Evolutionary conservation across 1,139 yeast species (phyloP).

Genomic region (Lodderomyces parapsilosis): DNA sequence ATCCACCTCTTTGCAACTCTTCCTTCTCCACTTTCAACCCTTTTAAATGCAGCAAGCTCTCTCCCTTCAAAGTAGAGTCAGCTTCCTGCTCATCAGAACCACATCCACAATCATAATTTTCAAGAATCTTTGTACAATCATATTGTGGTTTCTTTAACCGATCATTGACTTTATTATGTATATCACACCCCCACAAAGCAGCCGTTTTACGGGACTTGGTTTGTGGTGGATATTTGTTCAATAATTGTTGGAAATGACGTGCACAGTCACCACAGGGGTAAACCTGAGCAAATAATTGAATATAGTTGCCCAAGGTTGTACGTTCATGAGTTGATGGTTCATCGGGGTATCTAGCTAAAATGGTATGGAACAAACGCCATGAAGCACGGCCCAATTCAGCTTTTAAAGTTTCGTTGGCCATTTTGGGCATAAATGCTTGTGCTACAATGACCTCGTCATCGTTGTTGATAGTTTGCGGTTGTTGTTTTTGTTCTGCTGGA

Average conservation of each 20-base stretch:
- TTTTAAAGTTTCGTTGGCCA: slow-evolving; percentile 62
- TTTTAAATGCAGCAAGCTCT: slow-evolving; percentile 39
- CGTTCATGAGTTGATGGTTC: slow-evolving; percentile 65
- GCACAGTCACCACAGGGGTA: slow-evolving; percentile 97
- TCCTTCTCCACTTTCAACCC: slow-evolving; percentile 44
- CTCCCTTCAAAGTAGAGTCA: slow-evolving; percentile 37
- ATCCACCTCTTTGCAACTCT: slow-evolving; percentile 41
- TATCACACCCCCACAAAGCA: slow-evolving; percentile 92
- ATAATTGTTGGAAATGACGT: slow-evolving; percentile 72
- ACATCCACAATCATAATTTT: slow-evolving; percentile 96
- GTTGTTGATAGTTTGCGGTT: too few species aligned
- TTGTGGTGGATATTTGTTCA: slow-evolving; percentile 81
- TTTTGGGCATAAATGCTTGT: slow-evolving; percentile 77
- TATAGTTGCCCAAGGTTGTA: slow-evolving; percentile 54
- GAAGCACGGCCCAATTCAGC: slow-evolving; percentile 85
- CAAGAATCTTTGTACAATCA: slow-evolving; percentile 81
- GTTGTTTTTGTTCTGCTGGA: not conserved
- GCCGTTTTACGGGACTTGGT: slow-evolving; percentile 74
- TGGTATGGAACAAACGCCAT: slow-evolving; percentile 86
- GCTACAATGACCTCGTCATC: not conserved
- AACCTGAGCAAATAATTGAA: slow-evolving; percentile 66
- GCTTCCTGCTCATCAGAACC: slow-evolving; percentile 63
- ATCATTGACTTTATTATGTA: slow-evolving; percentile 86
- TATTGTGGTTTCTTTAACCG: slow-evolving; percentile 67
- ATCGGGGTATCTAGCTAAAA: slow-evolving; percentile 88